These are phyloP conservation scores for Sambucus nigra DNA, from an alignment of 129 eudicot species.

Conservation along the genomic window DNA sequence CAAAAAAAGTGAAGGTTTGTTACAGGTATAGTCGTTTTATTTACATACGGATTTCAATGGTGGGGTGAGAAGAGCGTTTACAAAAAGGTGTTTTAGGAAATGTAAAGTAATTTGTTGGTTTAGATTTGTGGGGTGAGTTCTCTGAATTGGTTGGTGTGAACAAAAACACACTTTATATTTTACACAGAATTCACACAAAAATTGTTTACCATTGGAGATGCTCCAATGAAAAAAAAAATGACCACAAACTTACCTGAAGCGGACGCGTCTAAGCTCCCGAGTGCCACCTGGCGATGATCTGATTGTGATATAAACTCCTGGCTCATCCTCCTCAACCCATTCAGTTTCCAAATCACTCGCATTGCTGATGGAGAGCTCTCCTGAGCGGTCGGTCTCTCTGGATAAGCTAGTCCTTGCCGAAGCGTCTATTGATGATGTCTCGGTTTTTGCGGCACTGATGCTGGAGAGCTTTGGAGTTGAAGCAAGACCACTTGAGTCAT, in stretches of 20 bases:
- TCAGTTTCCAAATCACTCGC: slow-evolving; percentile 90
- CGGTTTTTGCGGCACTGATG: slow-evolving; percentile 76
- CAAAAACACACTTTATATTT: too few relatives aligned
- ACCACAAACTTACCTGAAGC: slow-evolving; percentile 55
- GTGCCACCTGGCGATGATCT: slow-evolving; percentile 76
- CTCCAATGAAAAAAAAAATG: too few relatives aligned
- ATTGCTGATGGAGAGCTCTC: slow-evolving; percentile 78
- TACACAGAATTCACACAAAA: too few relatives aligned
- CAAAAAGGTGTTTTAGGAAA: too few relatives aligned
- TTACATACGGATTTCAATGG: too few relatives aligned
- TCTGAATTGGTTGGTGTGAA: too few relatives aligned
- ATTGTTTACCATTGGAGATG: background rate
- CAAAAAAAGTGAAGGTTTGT: too few relatives aligned
- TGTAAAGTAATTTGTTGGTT: too few relatives aligned
- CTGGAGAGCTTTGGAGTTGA: slow-evolving; percentile 86
- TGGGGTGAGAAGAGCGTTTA: too few relatives aligned
- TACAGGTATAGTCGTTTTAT: too few relatives aligned
- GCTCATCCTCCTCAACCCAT: slow-evolving; percentile 96
- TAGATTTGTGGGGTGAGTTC: too few relatives aligned
- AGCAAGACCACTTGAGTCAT: slow-evolving; percentile 40
- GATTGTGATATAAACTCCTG: slow-evolving; percentile 92
- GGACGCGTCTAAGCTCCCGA: slow-evolving; percentile 87
- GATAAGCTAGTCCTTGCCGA: slow-evolving; percentile 68
- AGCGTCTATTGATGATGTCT: slow-evolving; percentile 75
- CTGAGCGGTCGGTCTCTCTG: slow-evolving; percentile 65